Evolutionary conservation across 78 protist species (phyloP).

Genomic region (Isochrysis galbana): DNA sequence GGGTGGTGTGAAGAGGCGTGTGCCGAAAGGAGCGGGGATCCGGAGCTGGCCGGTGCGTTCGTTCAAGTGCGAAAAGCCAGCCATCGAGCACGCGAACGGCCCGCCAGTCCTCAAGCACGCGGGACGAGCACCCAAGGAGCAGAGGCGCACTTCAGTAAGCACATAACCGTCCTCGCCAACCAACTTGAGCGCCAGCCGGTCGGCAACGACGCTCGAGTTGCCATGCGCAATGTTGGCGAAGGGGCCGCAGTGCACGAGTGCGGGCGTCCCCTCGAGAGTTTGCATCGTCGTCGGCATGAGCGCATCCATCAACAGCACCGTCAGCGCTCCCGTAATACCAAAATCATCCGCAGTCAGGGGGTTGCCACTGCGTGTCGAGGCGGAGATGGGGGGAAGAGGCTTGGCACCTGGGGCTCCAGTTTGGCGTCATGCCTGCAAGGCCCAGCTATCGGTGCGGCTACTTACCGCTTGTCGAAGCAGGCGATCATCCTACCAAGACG

Average conservation of each 20-base stretch:
- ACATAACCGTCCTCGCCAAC: conserved; percentile 87
- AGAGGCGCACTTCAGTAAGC: no score
- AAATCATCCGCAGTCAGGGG: conserved; percentile 80
- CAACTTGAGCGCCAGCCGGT: conserved; percentile 85
- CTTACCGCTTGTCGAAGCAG: background rate
- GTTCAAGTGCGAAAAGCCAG: background rate
- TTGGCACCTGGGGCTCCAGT: background rate
- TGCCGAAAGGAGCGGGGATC: background rate
- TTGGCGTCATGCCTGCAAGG: no score
- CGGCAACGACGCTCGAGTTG: conserved; percentile 88
- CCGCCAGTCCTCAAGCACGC: background rate
- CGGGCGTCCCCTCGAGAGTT: conserved; percentile 77
- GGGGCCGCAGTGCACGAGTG: conserved; percentile 98
- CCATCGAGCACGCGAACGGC: background rate
- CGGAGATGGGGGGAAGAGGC: background rate
- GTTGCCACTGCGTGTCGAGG: no score
- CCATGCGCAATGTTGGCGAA: conserved; percentile 98
- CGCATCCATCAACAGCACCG: conserved; percentile 89
- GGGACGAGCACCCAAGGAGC: no score
- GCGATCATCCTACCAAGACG: conserved; percentile 34
- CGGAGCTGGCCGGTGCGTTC: background rate
- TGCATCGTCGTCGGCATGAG: conserved; percentile 97
- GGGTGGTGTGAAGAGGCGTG: background rate
- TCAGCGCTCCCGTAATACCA: conserved; percentile 93
- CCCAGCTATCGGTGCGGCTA: no score